phyloP scores from a whole-genome alignment of 108 stramenopile genomes.

The Discostella stelligeroides region DNA sequence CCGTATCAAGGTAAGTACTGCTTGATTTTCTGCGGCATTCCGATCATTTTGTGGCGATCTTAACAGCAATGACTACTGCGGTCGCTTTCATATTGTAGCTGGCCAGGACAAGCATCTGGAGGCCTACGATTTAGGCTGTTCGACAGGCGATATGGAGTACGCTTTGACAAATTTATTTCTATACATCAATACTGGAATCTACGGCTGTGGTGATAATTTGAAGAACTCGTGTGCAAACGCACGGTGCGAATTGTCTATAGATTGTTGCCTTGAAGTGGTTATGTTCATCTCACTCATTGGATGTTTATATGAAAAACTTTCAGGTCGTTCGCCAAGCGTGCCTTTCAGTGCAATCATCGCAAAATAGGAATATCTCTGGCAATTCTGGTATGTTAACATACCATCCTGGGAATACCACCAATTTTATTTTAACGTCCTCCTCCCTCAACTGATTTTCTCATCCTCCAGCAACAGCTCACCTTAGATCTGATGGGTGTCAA shows the following conservation, averaged over 20 bases:
- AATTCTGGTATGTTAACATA: background rate
- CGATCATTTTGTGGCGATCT: too few relatives aligned
- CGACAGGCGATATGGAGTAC: slow-evolving; percentile 32
- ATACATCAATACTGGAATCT: slow-evolving; percentile 12
- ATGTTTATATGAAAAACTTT: too few relatives aligned
- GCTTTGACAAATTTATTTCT: slow-evolving; percentile 19
- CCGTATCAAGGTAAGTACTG: slow-evolving; percentile 8
- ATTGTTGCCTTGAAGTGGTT: too few relatives aligned
- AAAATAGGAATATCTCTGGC: background rate
- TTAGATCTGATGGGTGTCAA: slow-evolving; percentile 25
- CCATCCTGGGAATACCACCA: background rate
- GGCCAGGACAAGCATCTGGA: slow-evolving; percentile 31
- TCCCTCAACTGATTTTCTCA: background rate
- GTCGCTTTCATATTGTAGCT: slow-evolving; percentile 10
- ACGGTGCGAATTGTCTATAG: background rate
- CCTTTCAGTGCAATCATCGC: slow-evolving; percentile 17
- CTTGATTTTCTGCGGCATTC: background rate
- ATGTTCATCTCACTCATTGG: too few relatives aligned
- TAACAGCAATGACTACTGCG: background rate
- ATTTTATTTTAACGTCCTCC: background rate
- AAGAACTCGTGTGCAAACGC: background rate
- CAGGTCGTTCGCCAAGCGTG: slow-evolving; percentile 17
- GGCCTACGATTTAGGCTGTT: slow-evolving; percentile 20
- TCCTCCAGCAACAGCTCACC: slow-evolving; percentile 8
- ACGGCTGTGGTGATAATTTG: slow-evolving; percentile 29